A percentile compares a stretch with the other conserved stretches of the same genome.
Evolutionary conservation across 352 stramenopile species (phyloP).

Genomic region (Phytopythium montanum): DNA sequence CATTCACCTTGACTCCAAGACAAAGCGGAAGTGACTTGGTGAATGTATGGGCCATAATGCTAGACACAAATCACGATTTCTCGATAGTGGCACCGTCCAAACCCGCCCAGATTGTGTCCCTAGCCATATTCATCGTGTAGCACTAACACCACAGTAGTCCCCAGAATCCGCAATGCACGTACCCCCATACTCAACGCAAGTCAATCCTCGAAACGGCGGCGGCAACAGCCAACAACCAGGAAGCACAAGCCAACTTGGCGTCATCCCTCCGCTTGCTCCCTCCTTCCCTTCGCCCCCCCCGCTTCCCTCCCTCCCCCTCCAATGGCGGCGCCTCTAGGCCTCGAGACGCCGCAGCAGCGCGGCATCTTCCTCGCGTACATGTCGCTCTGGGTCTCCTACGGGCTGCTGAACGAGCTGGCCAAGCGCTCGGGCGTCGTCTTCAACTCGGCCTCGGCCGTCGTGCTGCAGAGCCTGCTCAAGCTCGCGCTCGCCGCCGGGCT

Average conservation of each 20-base stretch:
- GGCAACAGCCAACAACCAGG: too few relatives aligned
- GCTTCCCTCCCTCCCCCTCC: neutral
- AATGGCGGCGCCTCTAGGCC: constrained; percentile 59
- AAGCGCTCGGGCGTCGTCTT: constrained; percentile 67
- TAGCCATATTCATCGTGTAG: too few relatives aligned
- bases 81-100: too few relatives aligned
- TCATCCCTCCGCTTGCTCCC: neutral
- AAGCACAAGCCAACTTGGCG: too few relatives aligned
- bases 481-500: constrained; percentile 63
- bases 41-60: too few relatives aligned
- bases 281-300: neutral
- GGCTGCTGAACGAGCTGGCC: constrained; percentile 71
- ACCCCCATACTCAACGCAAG: neutral
- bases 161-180: too few relatives aligned
- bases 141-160: too few relatives aligned
- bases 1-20: too few relatives aligned
- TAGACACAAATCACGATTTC: too few relatives aligned
- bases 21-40: too few relatives aligned
- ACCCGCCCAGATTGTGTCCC: too few relatives aligned
- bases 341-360: constrained; percentile 68
- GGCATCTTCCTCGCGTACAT: constrained; percentile 81
- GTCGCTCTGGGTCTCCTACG: constrained; percentile 72
- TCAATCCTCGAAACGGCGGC: neutral
- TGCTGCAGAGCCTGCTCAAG: constrained; percentile 75
- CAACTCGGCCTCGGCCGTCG: constrained; percentile 70